Conservation (phyloP, 2,329 filamentous ascomycete species). For the Blastomyces percursus region DNA sequence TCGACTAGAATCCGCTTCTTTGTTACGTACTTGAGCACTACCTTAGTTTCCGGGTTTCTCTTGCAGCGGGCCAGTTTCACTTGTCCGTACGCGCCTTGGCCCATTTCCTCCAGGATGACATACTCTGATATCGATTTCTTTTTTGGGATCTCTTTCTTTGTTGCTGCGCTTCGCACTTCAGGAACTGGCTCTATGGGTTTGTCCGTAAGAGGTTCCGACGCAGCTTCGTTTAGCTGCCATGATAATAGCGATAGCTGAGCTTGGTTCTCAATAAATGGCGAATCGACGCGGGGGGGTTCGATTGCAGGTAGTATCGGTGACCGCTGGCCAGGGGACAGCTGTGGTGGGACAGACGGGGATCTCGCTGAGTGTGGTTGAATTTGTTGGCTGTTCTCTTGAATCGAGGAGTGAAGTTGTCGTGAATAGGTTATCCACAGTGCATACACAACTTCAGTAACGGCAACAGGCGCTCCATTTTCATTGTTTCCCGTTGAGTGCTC, state of each 20-base stretch:
- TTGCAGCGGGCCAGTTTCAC: slow-evolving; percentile 90
- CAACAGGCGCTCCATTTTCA: slow-evolving; percentile 31
- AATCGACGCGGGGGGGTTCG: slow-evolving; percentile 17
- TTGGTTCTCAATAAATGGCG: slow-evolving; percentile 24
- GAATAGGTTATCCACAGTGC: slow-evolving; percentile 97
- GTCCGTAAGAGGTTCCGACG: slow-evolving; percentile 35
- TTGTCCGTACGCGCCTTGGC: slow-evolving; percentile 93
- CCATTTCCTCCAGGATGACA: slow-evolving; percentile 92
- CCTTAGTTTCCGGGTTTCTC: slow-evolving; percentile 61
- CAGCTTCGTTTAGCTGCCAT: slow-evolving; percentile 41
- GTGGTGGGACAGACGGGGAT: slow-evolving; percentile 59
- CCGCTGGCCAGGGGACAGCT: slow-evolving; percentile 67
- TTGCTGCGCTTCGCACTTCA: slow-evolving; percentile 20
- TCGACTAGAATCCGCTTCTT: slow-evolving; percentile 94
- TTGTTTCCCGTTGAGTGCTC: slow-evolving; percentile 50
- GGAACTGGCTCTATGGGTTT: slow-evolving; percentile 30
- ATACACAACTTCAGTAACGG: slow-evolving; percentile 72
- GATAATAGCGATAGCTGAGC: slow-evolving; percentile 39
- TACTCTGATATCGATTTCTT: slow-evolving; percentile 90
- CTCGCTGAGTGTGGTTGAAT: slow-evolving; percentile 46
- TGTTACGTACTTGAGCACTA: slow-evolving; percentile 95
- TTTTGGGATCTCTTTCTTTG: slow-evolving; percentile 26
- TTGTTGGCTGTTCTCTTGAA: slow-evolving; percentile 49
- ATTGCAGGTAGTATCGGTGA: slow-evolving; percentile 27
- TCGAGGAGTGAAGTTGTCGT: slow-evolving; percentile 71